phyloP scores from a whole-genome alignment of 257 asterid species.

The Lantana camara region DNA sequence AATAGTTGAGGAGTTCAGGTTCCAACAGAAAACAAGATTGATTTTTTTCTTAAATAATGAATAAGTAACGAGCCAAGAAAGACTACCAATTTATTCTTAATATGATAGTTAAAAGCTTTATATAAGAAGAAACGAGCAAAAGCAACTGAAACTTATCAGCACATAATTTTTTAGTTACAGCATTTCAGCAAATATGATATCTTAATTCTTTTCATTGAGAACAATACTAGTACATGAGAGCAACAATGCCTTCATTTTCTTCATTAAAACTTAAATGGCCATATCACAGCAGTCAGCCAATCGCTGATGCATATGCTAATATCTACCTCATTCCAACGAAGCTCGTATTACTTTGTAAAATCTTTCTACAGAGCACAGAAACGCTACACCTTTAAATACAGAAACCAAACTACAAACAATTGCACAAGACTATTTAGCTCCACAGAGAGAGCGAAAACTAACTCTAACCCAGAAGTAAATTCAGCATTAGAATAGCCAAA shows the following conservation, averaged over 20 bases:
- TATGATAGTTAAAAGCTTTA: conserved; percentile 11
- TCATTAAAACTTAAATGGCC: background rate
- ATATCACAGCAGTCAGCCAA: background rate
- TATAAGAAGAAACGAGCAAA: conserved; percentile 11
- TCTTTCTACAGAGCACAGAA: background rate
- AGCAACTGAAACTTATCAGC: conserved; percentile 3
- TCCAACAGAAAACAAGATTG: too few species aligned
- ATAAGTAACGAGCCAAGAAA: background rate
- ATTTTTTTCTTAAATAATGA: too few species aligned
- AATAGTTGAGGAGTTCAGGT: conserved; percentile 1
- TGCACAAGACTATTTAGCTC: background rate
- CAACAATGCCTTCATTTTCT: background rate
- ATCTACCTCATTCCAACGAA: background rate
- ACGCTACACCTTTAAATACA: background rate
- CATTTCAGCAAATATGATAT: too few species aligned
- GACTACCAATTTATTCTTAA: background rate
- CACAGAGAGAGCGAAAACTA: background rate
- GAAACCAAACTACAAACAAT: conserved; percentile 4
- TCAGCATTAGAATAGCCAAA: conserved; percentile 5
- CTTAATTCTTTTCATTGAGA: background rate
- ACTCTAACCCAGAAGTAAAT: conserved; percentile 5
- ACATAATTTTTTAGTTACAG: too few species aligned
- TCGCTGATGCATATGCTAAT: background rate
- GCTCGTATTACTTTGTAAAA: conserved; percentile 11
- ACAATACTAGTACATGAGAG: background rate